phyloP scores from a whole-genome alignment of 2,329 filamentous ascomycete genomes.

The Phialocephala sp. region DNA sequence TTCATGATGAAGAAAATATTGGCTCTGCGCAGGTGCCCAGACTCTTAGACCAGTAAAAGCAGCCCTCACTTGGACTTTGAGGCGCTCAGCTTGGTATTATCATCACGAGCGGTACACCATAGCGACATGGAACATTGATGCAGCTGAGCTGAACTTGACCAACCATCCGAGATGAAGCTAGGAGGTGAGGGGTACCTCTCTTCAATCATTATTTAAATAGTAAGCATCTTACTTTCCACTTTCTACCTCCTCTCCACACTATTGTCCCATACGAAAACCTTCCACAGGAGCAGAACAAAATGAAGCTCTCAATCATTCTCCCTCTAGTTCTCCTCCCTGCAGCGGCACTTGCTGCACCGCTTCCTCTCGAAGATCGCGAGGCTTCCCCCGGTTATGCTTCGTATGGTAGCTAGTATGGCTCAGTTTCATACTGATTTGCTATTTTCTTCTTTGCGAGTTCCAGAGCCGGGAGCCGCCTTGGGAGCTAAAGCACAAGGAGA shows the following conservation, averaged over 20 bases:
- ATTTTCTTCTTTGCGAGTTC: too few species aligned
- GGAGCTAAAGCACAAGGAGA: too few species aligned
- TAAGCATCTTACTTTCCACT: background rate
- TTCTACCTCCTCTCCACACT: background rate
- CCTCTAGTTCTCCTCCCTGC: background rate
- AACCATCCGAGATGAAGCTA: background rate
- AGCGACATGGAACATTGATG: background rate
- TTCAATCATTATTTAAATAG: background rate
- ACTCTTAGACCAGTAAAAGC: background rate
- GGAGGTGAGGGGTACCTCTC: background rate
- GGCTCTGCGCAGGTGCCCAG: background rate
- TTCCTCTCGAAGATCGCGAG: background rate
- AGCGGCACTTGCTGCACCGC: conserved; percentile 10
- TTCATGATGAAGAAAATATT: background rate
- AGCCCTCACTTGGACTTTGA: background rate
- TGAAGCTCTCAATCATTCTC: background rate
- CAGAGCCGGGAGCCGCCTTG: too few species aligned
- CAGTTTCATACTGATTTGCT: too few species aligned
- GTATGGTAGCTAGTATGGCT: conserved; percentile 12
- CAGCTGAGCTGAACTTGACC: conserved; percentile 2
- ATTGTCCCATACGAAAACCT: background rate
- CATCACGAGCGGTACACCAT: background rate
- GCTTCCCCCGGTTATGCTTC: background rate
- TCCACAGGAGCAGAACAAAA: background rate
- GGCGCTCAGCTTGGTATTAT: background rate